Evolutionary conservation across 192 early-diverging fungal species (phyloP), one percentile per base, ranked within the genome.

Genomic region (Rhizophagus prolifer): DNA sequence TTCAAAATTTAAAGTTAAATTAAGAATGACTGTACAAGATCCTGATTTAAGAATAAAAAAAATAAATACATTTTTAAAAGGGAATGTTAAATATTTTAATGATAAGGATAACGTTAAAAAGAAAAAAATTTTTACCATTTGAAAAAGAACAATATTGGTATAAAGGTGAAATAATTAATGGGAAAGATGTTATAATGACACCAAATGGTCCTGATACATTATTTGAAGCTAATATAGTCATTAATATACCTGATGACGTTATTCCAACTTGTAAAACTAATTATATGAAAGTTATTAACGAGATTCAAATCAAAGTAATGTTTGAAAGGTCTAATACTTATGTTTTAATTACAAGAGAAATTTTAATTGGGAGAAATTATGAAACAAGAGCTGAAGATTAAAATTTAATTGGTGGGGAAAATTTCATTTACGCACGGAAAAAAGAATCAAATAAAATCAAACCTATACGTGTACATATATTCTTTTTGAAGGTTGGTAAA

Each of bases 251-350:
- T 66, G 1, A 6, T 66, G 16, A 28, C 3, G 10, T 66, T 30
- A 26, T 66, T 28, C 64, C 64, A 28, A 66, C 64, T 8, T 34
- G 13, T 36, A 13, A 31, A n/a, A 66, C 64, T 9, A 31, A 30
- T n/a, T 66, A 26, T 66, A 66, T 66, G 28, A 66, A 28, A 30
- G 9, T 66, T 28, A 30, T 36, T 14, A 66, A 66, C 31, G 28
- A 66, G 19, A 14, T 66, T 1, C n/a, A 66, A 36, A 66, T 66
- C 21, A 66, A 66, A 66, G 64, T 66, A 66, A 66, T 66, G 13
- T 66, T 66, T 66, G 64, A 66, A 36, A 66, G 26, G 19, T 66
- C 64, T 1, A 66, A 66, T 28, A 28, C 13, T 66, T 36, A 28
- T 66, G 64, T 66, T 14, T 36, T 66, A 19, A 66, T 66, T 66